A percentile compares a stretch with the other conserved stretches of the same genome.
These are phyloP conservation scores for Prunus campanulata DNA, from an alignment of 306 rosid genomes.

Conservation along the genomic window DNA sequence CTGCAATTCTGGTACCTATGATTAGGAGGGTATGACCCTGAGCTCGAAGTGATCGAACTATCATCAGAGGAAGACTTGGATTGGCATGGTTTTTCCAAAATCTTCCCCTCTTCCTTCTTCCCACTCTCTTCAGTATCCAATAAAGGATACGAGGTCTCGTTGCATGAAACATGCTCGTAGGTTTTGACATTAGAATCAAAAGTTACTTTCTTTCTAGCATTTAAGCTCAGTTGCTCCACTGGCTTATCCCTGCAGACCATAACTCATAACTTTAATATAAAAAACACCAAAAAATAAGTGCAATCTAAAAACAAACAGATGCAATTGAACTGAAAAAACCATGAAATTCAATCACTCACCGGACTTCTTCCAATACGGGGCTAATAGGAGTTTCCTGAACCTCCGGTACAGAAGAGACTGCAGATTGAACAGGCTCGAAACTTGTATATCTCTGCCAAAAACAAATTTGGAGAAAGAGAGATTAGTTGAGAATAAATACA, in stretches of 20 bases:
- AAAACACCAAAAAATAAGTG: neutral
- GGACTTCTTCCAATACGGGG: slow-evolving; percentile 27
- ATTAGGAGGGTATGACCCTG: slow-evolving; percentile 55
- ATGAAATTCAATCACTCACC: slow-evolving; percentile 36
- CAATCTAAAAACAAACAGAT: neutral
- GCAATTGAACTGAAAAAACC: neutral
- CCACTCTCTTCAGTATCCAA: slow-evolving; percentile 28
- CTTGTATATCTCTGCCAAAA: slow-evolving; percentile 44
- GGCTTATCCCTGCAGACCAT: slow-evolving; percentile 44
- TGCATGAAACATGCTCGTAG: slow-evolving; percentile 50
- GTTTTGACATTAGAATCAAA: slow-evolving; percentile 77
- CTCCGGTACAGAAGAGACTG: slow-evolving; percentile 31
- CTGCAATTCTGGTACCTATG: slow-evolving; percentile 74
- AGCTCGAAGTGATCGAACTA: slow-evolving; percentile 44
- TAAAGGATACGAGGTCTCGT: slow-evolving; percentile 32
- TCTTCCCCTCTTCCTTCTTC: slow-evolving; percentile 29
- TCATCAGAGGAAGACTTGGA: slow-evolving; percentile 61
- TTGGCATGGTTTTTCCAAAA: slow-evolving; percentile 27
- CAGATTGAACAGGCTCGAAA: slow-evolving; percentile 35
- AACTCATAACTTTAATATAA: slow-evolving; percentile 6
- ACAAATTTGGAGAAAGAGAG: neutral
- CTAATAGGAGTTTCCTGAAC: slow-evolving; percentile 28
- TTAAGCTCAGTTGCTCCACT: slow-evolving; percentile 46
- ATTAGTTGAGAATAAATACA: neutral
- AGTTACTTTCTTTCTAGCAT: slow-evolving; percentile 66